These are phyloP conservation scores for Pythium aphanidermatum DNA, from an alignment of 352 stramenopile genomes.

Conservation along the genomic window DNA sequence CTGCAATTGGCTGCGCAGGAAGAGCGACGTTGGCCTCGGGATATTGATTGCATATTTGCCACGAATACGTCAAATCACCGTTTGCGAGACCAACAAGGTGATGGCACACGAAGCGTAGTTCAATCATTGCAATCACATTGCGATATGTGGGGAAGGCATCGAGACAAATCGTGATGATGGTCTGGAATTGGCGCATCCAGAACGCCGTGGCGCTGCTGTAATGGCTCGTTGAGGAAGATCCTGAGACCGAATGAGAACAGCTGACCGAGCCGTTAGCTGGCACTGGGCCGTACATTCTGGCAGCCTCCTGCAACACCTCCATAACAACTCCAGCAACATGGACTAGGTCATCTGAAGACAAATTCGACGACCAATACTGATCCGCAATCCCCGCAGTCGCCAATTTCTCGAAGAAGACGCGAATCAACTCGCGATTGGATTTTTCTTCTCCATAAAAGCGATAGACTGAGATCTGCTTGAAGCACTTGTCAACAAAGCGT, in stretches of 20 bases:
- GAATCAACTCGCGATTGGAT: conserved; percentile 59
- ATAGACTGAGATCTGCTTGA: conserved; percentile 65
- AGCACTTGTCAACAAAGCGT: conserved; percentile 59
- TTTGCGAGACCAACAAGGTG: conserved; percentile 63
- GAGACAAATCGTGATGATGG: conserved; percentile 54
- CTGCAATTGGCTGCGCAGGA: conserved; percentile 31
- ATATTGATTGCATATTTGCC: conserved; percentile 70
- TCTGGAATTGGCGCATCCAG: conserved; percentile 79
- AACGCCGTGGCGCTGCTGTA: conserved; percentile 54
- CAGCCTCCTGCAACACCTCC: conserved; percentile 71
- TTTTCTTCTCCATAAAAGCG: conserved; percentile 70
- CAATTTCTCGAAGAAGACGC: conserved; percentile 79
- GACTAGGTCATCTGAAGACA: conserved; percentile 33
- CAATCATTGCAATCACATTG: conserved; percentile 61
- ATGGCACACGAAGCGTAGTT: conserved; percentile 79
- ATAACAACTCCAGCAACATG: conserved; percentile 58
- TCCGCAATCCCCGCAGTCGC: conserved; percentile 61
- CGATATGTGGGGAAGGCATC: conserved; percentile 65
- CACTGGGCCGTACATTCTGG: conserved; percentile 55
- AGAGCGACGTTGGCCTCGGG: conserved; percentile 29
- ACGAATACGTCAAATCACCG: conserved; percentile 58
- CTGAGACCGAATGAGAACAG: neutral
- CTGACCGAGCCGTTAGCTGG: conserved; percentile 26
- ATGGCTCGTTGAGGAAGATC: conserved; percentile 25
- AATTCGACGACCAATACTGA: conserved; percentile 45